phyloP scores from a whole-genome alignment of 192 early-diverging fungal genomes.

The Coemansia reversa region DNA sequence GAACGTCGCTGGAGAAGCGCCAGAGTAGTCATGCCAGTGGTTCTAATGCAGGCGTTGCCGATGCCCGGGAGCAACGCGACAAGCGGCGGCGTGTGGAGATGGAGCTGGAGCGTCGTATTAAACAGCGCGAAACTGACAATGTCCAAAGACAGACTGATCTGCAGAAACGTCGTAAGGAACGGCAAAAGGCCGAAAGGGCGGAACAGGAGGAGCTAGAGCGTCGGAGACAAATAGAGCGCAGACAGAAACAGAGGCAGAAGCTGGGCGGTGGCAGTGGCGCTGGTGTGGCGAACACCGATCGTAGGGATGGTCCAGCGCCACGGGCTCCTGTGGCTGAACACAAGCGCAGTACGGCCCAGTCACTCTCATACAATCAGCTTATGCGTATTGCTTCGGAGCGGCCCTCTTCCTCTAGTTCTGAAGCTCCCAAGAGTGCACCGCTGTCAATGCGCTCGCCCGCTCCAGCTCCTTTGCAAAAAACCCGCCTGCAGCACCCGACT shows the following conservation, averaged over 20 bases:
- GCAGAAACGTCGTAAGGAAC: slow-evolving; percentile 4
- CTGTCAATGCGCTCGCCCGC: not conserved
- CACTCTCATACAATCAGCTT: slow-evolving; percentile 45
- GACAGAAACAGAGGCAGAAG: slow-evolving; percentile 12
- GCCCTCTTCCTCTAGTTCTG: not conserved
- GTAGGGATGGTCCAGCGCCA: not conserved
- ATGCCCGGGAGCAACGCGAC: slow-evolving; percentile 19
- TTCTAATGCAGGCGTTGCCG: not conserved
- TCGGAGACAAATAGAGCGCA: not conserved
- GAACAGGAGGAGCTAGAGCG: slow-evolving; percentile 7
- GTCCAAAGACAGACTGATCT: slow-evolving; percentile 13
- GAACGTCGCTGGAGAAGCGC: slow-evolving; percentile 27
- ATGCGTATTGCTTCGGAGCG: slow-evolving; percentile 48
- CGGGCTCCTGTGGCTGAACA: not conserved
- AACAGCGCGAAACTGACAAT: slow-evolving; percentile 38
- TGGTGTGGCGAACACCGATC: not conserved
- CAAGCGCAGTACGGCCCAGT: slow-evolving; percentile 4
- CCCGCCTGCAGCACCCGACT: not conserved
- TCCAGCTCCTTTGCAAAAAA: not conserved
- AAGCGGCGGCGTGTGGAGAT: slow-evolving; percentile 24
- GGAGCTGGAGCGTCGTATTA: slow-evolving; percentile 34
- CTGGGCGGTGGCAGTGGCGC: not conserved
- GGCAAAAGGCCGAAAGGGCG: not conserved
- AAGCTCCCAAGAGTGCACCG: not conserved
- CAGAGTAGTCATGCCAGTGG: not conserved